Evolutionary conservation across 2,329 filamentous ascomycete genomes (phyloP), one percentile per base, ranked within the genome.

Genomic region (Fusarium sulawesiense): DNA sequence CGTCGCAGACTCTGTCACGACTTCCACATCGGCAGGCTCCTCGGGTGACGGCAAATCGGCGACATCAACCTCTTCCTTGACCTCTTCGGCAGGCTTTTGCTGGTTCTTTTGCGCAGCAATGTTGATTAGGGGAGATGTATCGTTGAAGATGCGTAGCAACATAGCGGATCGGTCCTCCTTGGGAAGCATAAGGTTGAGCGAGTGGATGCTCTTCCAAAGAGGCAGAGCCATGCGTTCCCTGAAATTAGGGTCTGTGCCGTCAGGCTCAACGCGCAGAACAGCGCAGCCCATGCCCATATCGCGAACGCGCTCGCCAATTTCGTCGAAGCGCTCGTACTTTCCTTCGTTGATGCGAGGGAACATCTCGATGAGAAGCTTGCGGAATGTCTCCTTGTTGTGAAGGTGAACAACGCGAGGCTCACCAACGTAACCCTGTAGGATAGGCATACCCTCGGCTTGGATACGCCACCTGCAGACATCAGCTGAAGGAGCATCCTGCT

Each of bases 91-190:
- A 60, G 81, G 78, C 62, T 80, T 78, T 73, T 82, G 77, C 9
- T 80, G 77, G 11, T 80, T 77, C 55, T 84, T 85, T 75, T 86
- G 83, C 44, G 87, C 80, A 18, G 83, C 85, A 72, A 87, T 87
- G 78, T 96, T 97, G 68, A 97, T 87, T 49, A 97, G 85, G 6
- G 93, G 93, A 0, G 92, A 91, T 29, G 91, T 91, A 74, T 98
- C 95, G 78, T 98, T 97, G 83, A 91, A 99, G 65, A 99, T 85
- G 23, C 96, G 87, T 69, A 98, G 85, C 73, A 98, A 83, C 93
- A 98, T 97, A 2, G 96, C 96, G 25, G 90, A 91, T 18, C 96
- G 89, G 72, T 99, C 96, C 79, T 99, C 96, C 84, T 99, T 99
- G 51, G 96, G 95, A 76, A 99, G 85, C 96, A 99, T 99, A 56